Percentiles rank a stretch among this genome's conserved stretches.
These are phyloP conservation scores for Musa itinerans DNA, from an alignment of 176 grass and related monocot species.

Conservation along the genomic window DNA sequence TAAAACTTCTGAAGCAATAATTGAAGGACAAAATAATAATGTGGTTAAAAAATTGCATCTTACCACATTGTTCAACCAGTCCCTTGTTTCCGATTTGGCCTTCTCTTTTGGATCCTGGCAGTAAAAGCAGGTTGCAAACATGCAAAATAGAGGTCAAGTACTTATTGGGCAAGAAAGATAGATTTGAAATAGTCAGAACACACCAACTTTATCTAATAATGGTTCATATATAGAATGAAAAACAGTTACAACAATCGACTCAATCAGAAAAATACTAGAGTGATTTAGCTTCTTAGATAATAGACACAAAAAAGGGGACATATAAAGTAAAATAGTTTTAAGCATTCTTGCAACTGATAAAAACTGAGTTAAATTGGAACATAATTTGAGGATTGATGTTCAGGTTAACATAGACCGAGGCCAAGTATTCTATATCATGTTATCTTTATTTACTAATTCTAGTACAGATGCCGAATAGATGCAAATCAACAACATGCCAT, in stretches of 20 bases:
- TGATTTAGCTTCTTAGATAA: too few relatives aligned
- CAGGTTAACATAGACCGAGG: too few relatives aligned
- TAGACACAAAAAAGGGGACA: too few relatives aligned
- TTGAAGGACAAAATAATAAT: background rate
- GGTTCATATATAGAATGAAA: background rate
- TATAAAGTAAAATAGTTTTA: too few relatives aligned
- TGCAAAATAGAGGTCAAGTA: slow-evolving; percentile 6
- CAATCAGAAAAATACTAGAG: too few relatives aligned
- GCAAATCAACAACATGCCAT: too few relatives aligned
- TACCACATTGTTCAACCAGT: slow-evolving; percentile 98
- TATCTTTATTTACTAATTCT: too few relatives aligned
- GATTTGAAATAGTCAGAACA: background rate
- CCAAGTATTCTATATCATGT: too few relatives aligned
- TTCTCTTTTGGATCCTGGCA: slow-evolving; percentile 92
- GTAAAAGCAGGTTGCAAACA: background rate
- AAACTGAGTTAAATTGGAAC: too few relatives aligned
- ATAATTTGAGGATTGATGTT: too few relatives aligned
- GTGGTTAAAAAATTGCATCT: slow-evolving; percentile 16
- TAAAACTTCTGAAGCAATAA: background rate
- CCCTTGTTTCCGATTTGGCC: slow-evolving; percentile 94
- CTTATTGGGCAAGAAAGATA: background rate
- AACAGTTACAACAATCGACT: background rate
- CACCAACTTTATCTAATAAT: background rate
- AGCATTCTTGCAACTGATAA: too few relatives aligned
- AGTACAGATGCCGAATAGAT: too few relatives aligned